Percentiles rank a stretch among this genome's conserved stretches.
These are phyloP conservation scores for Cryphonectria radicalis DNA, from an alignment of 2,329 filamentous ascomycete species.

Conservation along the genomic window DNA sequence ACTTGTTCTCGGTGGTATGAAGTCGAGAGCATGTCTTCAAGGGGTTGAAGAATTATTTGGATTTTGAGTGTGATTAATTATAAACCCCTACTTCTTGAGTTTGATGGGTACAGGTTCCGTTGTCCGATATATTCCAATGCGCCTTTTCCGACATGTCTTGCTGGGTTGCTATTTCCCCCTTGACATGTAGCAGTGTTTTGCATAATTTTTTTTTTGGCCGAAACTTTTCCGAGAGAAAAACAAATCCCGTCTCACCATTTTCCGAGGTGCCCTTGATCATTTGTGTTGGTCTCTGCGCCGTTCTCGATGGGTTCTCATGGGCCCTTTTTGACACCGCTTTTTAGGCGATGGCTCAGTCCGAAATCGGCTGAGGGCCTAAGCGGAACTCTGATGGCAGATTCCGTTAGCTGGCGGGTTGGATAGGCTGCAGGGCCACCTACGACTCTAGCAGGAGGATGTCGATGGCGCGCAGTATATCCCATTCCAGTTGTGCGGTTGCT, in stretches of 20 bases:
- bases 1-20: neutral
- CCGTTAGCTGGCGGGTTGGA: neutral
- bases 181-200: neutral
- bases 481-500: constrained; percentile 11
- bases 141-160: neutral
- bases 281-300: neutral
- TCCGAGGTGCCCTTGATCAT: neutral
- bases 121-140: neutral
- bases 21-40: neutral
- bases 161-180: neutral
- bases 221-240: neutral
- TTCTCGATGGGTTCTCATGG: neutral
- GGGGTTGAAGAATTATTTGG: neutral
- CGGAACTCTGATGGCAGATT: neutral
- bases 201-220: neutral
- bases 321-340: neutral
- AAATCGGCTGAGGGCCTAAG: neutral
- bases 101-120: neutral
- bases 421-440: neutral
- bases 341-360: neutral
- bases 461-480: constrained; percentile 20
- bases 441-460: constrained; percentile 20
- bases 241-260: neutral
- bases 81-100: neutral
- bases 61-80: neutral